Evolutionary conservation across 2,329 filamentous ascomycete species (phyloP), one percentile per base, ranked within the genome.

Genomic region (Xylariales sp.): DNA sequence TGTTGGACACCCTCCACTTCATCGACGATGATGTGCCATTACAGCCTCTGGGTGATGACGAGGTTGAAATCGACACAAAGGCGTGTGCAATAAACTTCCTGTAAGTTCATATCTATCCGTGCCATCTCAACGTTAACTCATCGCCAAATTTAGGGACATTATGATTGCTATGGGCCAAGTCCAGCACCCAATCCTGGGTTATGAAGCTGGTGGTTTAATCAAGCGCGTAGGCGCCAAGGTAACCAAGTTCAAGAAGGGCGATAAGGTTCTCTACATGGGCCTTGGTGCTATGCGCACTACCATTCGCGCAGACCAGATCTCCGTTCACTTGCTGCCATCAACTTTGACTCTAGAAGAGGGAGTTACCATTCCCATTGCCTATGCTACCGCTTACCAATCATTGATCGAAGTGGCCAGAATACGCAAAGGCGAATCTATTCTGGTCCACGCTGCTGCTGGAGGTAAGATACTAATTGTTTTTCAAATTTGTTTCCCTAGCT

Each of bases 371-470:
- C 65, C 68, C 0, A 57, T 65, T 3, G 55, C 62, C 1, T 61
- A 60, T 33, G 41, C 60, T n/a, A 65, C 64, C 4, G 70, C 68
- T 1, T 61, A 62, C 36, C 64, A 73, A 37, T 61, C 58, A 2
- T 48, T 77, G 2, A 49, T 56, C 6, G 40, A 52, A 10, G 29
- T 55, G 18, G 59, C 54, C 0, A 41, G 44, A 0, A 45, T 65
- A 12, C 35, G 42, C 4, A 38, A 40, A 0, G 55, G 50, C 1
- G 48, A 56, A 11, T 57, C 43, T 2, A 57, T 71, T 5, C 53
- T 74, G 7, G 54, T 74, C 17, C 64, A 70, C 30, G 59, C 61
- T 11, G 70, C 61, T 4, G 60, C 65, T 5, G 67, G 67, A 29
- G 58, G 58, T 0, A 52, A n/a, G n/a, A n/a, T n/a, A n/a, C n/a